phyloP scores from a whole-genome alignment of 73 alveolate genomes.

The Paramecium biaurelia region DNA sequence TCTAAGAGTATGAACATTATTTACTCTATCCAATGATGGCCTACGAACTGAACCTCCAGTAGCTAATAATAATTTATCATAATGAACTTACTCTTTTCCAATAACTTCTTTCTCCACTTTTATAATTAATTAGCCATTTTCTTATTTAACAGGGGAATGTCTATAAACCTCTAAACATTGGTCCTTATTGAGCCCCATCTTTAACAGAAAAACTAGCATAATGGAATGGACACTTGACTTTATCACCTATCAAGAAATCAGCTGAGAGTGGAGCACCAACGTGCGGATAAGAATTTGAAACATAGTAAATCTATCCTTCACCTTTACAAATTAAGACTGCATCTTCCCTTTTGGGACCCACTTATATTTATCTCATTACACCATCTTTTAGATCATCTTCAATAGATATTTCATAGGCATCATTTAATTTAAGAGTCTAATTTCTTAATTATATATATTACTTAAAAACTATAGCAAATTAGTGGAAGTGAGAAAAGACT shows the following conservation, averaged over 20 bases:
- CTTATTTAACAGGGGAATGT: constrained; percentile 72
- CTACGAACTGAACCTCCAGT: constrained; percentile 76
- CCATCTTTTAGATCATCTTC: constrained; percentile 62
- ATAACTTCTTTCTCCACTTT: constrained; percentile 67
- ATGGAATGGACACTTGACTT: constrained; percentile 91
- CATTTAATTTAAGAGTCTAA: constrained; percentile 13
- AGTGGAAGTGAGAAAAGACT: neutral
- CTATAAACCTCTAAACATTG: constrained; percentile 85
- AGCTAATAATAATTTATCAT: constrained; percentile 77
- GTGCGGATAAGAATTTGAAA: constrained; percentile 78
- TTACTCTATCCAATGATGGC: constrained; percentile 67
- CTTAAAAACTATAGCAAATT: neutral
- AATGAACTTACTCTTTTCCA: constrained; percentile 55
- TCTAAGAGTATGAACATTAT: constrained; percentile 73
- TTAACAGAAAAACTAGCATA: constrained; percentile 81
- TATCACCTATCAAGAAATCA: constrained; percentile 74
- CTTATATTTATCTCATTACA: constrained; percentile 60
- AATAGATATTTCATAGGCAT: neutral
- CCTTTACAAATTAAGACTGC: constrained; percentile 61
- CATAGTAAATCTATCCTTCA: constrained; percentile 62
- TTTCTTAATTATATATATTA: neutral
- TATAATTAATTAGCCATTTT: constrained; percentile 74
- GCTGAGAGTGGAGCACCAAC: constrained; percentile 82
- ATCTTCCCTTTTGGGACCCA: constrained; percentile 70
- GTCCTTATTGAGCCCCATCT: constrained; percentile 84